A percentile compares a stretch with the other conserved stretches of the same genome.
These are phyloP conservation scores for Eucalyptus globulus DNA, from an alignment of 345 rosid genomes.

Conservation along the genomic window DNA sequence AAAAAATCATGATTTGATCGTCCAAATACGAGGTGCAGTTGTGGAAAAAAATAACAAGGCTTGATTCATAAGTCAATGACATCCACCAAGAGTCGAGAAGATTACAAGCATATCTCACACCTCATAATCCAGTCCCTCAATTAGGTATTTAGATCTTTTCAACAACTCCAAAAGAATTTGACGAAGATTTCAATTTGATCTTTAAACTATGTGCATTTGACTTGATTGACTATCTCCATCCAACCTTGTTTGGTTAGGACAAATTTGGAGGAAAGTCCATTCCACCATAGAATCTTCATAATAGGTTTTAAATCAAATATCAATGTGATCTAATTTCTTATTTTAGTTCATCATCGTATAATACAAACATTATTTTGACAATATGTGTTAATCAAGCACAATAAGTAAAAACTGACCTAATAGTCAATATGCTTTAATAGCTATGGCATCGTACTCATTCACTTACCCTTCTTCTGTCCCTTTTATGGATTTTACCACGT, in stretches of 20 bases:
- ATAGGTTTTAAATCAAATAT: background rate
- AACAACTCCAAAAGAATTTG: background rate
- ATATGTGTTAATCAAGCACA: background rate
- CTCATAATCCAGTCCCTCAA: background rate
- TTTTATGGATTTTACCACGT: background rate
- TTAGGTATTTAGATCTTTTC: background rate
- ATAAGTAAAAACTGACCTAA: background rate
- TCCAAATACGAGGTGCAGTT: background rate
- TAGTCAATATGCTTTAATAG: background rate
- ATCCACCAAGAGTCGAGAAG: background rate
- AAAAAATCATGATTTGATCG: background rate
- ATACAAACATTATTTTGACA: background rate
- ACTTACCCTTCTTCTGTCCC: background rate
- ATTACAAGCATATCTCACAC: background rate
- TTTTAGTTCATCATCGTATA: background rate
- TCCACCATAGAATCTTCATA: background rate
- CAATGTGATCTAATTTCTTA: background rate
- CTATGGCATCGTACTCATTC: background rate
- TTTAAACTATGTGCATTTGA: background rate
- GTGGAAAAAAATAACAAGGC: background rate
- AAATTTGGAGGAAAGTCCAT: background rate
- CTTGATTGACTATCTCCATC: background rate
- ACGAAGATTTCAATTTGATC: background rate
- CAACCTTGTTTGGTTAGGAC: background rate
- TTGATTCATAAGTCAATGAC: background rate